phyloP scores from a whole-genome alignment of 2,329 filamentous ascomycete genomes.

The Aspergillus luchuensis region DNA sequence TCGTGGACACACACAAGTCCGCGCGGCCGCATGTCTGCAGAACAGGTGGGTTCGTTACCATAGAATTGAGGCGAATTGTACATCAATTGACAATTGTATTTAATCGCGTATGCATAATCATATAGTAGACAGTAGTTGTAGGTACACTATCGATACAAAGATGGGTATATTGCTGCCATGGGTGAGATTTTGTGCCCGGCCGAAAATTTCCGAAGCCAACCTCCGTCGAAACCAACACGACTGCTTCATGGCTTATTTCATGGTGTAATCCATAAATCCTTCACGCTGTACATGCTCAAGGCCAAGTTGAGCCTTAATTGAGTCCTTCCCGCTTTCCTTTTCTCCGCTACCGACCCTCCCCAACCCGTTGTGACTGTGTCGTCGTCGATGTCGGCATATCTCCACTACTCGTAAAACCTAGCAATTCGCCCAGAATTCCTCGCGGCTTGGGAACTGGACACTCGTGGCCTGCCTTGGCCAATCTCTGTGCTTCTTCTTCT shows the following conservation, averaged over 20 bases:
- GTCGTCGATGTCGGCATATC: conserved; percentile 20
- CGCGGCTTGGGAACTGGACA: conserved; percentile 92
- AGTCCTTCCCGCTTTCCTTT: background rate
- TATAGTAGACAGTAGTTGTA: conserved; percentile 7
- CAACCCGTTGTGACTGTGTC: conserved; percentile 8
- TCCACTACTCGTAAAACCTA: conserved; percentile 63
- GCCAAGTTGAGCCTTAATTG: background rate
- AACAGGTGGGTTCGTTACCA: background rate
- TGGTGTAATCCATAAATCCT: background rate
- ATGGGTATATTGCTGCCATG: conserved; percentile 27
- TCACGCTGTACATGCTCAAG: background rate
- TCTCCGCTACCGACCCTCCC: conserved; percentile 12
- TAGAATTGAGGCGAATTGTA: background rate
- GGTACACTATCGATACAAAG: conserved; percentile 24
- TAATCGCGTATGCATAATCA: background rate
- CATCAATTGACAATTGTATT: background rate
- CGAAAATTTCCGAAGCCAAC: background rate
- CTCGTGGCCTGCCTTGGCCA: conserved; percentile 62
- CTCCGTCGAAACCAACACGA: conserved; percentile 1
- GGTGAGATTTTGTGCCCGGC: background rate
- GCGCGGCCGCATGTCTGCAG: background rate
- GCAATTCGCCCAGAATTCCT: conserved; percentile 72
- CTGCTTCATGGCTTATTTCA: conserved; percentile 4
- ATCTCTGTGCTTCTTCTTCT: conserved; percentile 42
- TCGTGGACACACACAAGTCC: background rate